Evolutionary conservation across 2,329 filamentous ascomycete species (phyloP).

Genomic region (Alternaria brassicae): DNA sequence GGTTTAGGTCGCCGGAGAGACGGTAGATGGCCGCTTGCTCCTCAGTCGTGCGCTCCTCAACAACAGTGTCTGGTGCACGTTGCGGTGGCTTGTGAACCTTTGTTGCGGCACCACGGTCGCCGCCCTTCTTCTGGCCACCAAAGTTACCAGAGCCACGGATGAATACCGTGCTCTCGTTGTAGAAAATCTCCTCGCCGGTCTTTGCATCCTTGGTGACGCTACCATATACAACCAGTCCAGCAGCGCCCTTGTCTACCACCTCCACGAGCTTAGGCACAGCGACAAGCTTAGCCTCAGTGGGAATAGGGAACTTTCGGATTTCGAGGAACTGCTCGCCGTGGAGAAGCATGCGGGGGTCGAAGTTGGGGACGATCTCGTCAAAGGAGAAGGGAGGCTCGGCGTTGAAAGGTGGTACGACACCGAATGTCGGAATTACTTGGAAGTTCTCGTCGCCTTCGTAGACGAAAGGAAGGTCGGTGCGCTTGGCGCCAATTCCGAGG

Average conservation of each 20-base stretch:
- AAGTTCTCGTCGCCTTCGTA: constrained; percentile 93
- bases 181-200: constrained; percentile 90
- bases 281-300: constrained; percentile 78
- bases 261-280: constrained; percentile 85
- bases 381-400: constrained; percentile 80
- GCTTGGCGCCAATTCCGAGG: constrained; percentile 89
- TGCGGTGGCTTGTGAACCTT: constrained; percentile 79
- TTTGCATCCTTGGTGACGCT: constrained; percentile 83
- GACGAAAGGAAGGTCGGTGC: constrained; percentile 83
- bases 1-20: constrained; percentile 93
- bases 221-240: constrained; percentile 81
- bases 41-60: constrained; percentile 84
- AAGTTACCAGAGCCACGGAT: constrained; percentile 91
- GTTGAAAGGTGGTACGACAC: constrained; percentile 93
- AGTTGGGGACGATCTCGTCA: constrained; percentile 88
- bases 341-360: constrained; percentile 97
- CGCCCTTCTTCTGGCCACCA: constrained; percentile 78
- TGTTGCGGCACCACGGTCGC: constrained; percentile 80
- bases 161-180: constrained; percentile 95
- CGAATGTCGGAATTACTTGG: constrained; percentile 93
- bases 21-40: constrained; percentile 95
- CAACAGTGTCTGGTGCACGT: constrained; percentile 78
- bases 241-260: constrained; percentile 93
- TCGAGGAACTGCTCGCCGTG: constrained; percentile 99
- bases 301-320: constrained; percentile 88